These are phyloP conservation scores for Juglanconis oblonga DNA, from an alignment of 2,329 filamentous ascomycete species.

Conservation along the genomic window DNA sequence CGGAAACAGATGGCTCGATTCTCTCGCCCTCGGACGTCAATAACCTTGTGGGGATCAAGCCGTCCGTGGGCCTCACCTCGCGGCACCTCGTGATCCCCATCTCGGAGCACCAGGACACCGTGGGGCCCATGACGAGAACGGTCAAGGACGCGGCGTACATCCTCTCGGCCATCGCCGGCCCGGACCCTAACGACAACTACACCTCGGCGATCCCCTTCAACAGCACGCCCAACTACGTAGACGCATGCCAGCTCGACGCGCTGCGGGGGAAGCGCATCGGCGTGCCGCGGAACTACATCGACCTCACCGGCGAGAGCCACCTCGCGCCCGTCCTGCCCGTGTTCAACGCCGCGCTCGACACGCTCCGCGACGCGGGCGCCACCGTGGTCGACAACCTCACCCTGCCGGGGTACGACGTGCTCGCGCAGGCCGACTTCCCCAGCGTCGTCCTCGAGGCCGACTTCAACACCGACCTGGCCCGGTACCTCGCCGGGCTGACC, in stretches of 20 bases:
- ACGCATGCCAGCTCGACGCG: constrained; percentile 51
- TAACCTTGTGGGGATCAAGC: constrained; percentile 67
- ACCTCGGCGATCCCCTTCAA: constrained; percentile 40
- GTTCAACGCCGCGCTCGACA: constrained; percentile 50
- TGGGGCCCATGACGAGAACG: constrained; percentile 63
- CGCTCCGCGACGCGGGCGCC: constrained; percentile 54
- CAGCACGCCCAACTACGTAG: constrained; percentile 54
- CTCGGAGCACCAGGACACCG: constrained; percentile 60
- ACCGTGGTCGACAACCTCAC: constrained; percentile 47
- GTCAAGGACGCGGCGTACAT: constrained; percentile 34
- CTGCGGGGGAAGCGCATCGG: constrained; percentile 60
- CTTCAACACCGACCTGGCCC: constrained; percentile 53
- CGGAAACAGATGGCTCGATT: constrained; percentile 65
- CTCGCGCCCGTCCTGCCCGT: background rate
- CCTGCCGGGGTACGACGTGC: constrained; percentile 49
- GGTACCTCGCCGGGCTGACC: constrained; percentile 54
- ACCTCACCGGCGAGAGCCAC: constrained; percentile 16
- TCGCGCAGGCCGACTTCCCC: constrained; percentile 33
- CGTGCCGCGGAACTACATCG: constrained; percentile 58
- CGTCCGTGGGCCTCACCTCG: constrained; percentile 60
- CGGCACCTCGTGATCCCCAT: constrained; percentile 64
- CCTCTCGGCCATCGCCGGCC: constrained; percentile 43
- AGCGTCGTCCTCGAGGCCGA: constrained; percentile 48
- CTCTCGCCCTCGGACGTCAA: constrained; percentile 50
- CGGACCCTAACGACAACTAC: constrained; percentile 47